Evolutionary conservation across 106 monocot species (phyloP).

Genomic region (Dendrobium catenatum): DNA sequence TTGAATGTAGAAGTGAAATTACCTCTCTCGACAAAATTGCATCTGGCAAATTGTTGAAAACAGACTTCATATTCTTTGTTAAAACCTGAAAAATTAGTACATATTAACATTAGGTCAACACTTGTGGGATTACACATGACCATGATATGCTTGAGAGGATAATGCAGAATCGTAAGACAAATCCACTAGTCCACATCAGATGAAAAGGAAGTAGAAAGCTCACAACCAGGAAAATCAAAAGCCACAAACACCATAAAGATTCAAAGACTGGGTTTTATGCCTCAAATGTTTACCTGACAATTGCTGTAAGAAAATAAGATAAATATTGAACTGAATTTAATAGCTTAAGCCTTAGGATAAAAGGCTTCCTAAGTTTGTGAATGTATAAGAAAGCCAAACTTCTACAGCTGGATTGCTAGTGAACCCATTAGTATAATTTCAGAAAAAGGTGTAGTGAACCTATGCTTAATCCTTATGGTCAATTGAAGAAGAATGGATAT

Average conservation of each 20-base stretch:
- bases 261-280: not conserved
- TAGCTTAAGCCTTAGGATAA: too few relatives aligned
- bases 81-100: constrained; percentile 28
- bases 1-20: constrained; percentile 8
- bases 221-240: not conserved
- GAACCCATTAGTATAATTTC: too few relatives aligned
- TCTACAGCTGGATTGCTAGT: too few relatives aligned
- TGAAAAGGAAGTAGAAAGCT: not conserved
- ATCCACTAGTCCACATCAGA: not conserved
- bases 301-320: not conserved
- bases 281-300: not conserved
- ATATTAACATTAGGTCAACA: not conserved
- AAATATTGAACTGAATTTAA: too few relatives aligned
- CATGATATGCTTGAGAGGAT: not conserved
- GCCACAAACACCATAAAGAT: not conserved
- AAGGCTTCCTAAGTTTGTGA: too few relatives aligned
- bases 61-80: constrained; percentile 28
- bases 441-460: too few relatives aligned
- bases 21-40: constrained; percentile 25
- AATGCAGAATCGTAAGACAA: not conserved
- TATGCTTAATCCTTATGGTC: too few relatives aligned
- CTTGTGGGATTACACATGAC: not conserved
- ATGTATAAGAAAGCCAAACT: too few relatives aligned
- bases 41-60: constrained; percentile 11
- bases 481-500: too few relatives aligned